phyloP scores from a whole-genome alignment of 2,329 filamentous ascomycete genomes.

The Cordyceps cicadae region DNA sequence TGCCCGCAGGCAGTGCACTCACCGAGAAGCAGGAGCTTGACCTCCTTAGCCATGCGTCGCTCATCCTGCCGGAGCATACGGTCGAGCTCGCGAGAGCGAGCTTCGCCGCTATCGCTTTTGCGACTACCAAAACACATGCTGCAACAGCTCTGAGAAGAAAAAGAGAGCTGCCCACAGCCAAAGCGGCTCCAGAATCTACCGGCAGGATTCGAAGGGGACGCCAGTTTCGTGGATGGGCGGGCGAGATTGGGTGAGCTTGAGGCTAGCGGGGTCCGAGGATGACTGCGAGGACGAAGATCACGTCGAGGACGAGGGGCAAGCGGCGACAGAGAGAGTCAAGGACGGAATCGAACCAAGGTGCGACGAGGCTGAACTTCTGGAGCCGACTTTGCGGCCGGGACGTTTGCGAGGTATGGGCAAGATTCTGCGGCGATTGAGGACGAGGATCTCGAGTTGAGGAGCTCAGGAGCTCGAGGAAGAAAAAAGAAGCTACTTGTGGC shows the following conservation, averaged over 20 bases:
- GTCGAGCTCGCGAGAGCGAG: constrained; percentile 71
- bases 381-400: not conserved
- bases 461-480: not conserved
- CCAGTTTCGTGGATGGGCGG: constrained; percentile 3
- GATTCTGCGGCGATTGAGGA: not conserved
- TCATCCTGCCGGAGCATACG: constrained; percentile 78
- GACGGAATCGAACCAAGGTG: not conserved
- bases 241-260: not conserved
- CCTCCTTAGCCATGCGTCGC: constrained; percentile 75
- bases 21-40: constrained; percentile 93
- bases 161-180: not conserved
- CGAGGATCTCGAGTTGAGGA: not conserved
- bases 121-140: constrained; percentile 58
- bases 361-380: not conserved
- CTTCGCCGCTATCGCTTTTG: constrained; percentile 40
- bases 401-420: not conserved
- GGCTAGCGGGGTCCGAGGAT: not conserved
- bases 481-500: not conserved
- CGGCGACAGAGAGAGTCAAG: not conserved
- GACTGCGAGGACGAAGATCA: not conserved
- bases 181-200: constrained; percentile 1
- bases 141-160: not conserved
- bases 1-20: constrained; percentile 24
- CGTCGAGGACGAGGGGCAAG: not conserved
- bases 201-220: not conserved